Evolutionary conservation across 2,329 filamentous ascomycete species (phyloP).

Genomic region (Trichophyton equinum): DNA sequence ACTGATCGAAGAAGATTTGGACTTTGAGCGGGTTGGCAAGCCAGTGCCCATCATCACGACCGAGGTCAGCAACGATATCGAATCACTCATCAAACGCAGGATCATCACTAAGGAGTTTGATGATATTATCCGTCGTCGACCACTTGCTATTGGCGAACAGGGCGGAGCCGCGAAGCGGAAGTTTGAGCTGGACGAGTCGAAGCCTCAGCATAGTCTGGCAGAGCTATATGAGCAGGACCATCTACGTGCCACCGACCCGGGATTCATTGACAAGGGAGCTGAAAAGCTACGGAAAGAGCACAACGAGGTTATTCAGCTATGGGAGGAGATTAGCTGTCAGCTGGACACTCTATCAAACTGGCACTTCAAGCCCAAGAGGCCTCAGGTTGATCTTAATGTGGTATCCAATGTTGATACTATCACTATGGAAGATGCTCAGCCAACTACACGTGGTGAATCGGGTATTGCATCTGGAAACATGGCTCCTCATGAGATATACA

Average conservation of each 20-base stretch:
- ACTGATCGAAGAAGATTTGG: constrained; percentile 82
- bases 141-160: constrained; percentile 55
- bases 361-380: constrained; percentile 87
- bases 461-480: constrained; percentile 49
- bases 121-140: constrained; percentile 71
- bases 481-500: constrained; percentile 90
- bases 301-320: constrained; percentile 66
- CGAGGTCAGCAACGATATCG: constrained; percentile 80
- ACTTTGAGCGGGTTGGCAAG: constrained; percentile 91
- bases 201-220: constrained; percentile 73
- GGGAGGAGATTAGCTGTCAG: constrained; percentile 66
- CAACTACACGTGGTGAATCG: constrained; percentile 59
- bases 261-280: constrained; percentile 67
- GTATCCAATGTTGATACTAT: constrained; percentile 85
- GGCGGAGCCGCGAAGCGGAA: constrained; percentile 54
- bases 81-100: constrained; percentile 84
- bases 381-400: constrained; percentile 69
- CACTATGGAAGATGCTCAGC: constrained; percentile 88
- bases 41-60: constrained; percentile 88
- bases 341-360: constrained; percentile 85
- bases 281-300: constrained; percentile 75
- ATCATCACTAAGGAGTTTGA: constrained; percentile 87
- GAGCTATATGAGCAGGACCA: constrained; percentile 94
- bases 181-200: constrained; percentile 73
- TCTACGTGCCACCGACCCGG: constrained; percentile 62